Percentiles rank a stretch among this genome's conserved stretches.
Evolutionary conservation across 2,329 filamentous ascomycete species (phyloP).

Genomic region (Sclerotinia sclerotiorum): DNA sequence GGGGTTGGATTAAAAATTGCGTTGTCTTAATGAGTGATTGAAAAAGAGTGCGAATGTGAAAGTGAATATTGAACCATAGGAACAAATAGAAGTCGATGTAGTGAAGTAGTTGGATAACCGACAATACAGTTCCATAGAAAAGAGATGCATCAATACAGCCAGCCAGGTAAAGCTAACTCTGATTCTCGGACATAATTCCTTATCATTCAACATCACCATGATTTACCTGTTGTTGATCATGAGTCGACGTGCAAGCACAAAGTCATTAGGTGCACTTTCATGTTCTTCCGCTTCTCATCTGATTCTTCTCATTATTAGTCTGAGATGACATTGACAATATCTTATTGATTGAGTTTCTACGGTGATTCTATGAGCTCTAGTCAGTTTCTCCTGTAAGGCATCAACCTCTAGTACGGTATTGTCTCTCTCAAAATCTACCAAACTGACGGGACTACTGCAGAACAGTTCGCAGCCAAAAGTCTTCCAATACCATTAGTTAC

Average conservation of each 20-base stretch:
- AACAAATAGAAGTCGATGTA: background rate
- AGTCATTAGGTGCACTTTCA: background rate
- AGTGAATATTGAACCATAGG: slow-evolving; percentile 3
- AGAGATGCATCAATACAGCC: background rate
- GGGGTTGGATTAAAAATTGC: background rate
- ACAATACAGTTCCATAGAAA: background rate
- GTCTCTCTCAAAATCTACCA: no score
- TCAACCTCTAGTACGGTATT: no score
- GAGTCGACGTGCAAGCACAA: background rate
- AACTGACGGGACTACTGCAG: no score
- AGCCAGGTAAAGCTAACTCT: background rate
- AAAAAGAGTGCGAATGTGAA: background rate
- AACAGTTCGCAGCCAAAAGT: no score
- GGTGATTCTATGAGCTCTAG: background rate
- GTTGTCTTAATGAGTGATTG: background rate
- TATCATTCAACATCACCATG: background rate
- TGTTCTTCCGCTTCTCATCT: background rate
- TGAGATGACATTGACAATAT: background rate
- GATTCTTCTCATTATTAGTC: background rate
- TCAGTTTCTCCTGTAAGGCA: no score
- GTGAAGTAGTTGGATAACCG: background rate
- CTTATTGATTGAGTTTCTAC: background rate
- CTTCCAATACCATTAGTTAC: no score
- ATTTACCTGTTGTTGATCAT: background rate
- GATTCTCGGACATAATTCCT: background rate